Conservation (phyloP, 208 protist genomes). For the Trichomonas vaginalis region DNA sequence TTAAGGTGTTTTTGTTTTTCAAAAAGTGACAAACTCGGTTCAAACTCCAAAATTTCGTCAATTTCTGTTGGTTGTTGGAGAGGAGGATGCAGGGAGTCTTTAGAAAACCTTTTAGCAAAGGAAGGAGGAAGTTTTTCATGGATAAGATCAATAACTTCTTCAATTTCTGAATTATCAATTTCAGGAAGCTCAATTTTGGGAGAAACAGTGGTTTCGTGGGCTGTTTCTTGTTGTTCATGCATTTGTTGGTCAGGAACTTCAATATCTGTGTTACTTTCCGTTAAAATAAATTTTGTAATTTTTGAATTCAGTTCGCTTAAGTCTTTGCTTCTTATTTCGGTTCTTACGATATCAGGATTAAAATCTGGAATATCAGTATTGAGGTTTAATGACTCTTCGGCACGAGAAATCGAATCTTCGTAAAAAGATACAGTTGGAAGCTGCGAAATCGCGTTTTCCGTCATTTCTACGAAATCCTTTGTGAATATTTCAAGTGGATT, state of each 20-base stretch:
- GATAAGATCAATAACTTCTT: neutral
- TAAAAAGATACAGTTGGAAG: neutral
- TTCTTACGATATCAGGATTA: neutral
- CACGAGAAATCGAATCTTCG: neutral
- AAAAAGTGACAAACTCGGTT: neutral
- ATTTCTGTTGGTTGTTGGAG: neutral
- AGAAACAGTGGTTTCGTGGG: too few species aligned
- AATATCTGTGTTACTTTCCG: too few species aligned
- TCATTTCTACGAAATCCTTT: neutral
- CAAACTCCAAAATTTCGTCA: neutral
- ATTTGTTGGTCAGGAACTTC: too few species aligned
- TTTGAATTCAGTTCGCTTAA: neutral
- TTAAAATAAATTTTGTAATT: neutral
- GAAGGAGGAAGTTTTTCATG: neutral
- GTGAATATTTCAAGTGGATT: neutral
- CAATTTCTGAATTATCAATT: neutral
- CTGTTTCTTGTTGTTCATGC: too few species aligned
- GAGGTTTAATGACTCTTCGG: neutral
- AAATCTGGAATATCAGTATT: neutral
- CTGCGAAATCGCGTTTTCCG: neutral
- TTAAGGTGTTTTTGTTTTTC: neutral
- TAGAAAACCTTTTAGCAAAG: neutral
- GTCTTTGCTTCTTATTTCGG: neutral
- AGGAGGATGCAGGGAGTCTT: neutral
- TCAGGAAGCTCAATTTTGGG: neutral